These are phyloP conservation scores for Halteria grandinella DNA, from an alignment of 73 alveolate species.

Conservation along the genomic window DNA sequence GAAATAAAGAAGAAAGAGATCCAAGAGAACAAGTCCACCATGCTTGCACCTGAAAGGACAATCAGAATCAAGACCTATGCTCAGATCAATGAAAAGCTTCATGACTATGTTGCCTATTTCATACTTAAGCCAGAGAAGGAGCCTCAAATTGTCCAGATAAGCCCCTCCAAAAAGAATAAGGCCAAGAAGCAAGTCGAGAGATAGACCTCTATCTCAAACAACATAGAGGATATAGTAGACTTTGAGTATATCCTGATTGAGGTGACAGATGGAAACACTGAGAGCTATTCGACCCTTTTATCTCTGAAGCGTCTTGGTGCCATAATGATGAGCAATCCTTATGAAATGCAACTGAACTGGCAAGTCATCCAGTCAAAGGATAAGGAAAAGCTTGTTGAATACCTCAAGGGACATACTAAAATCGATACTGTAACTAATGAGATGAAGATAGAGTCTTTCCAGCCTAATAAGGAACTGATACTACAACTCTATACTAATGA, in stretches of 20 bases:
- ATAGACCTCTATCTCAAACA: slow-evolving; percentile 1
- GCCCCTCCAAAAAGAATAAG: slow-evolving; percentile 25
- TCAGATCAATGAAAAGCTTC: not conserved
- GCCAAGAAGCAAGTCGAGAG: slow-evolving; percentile 20
- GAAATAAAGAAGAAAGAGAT: slow-evolving; percentile 8
- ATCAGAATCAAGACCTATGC: slow-evolving; percentile 11
- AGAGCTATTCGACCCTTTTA: not conserved
- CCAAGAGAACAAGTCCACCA: not conserved
- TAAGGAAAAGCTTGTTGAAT: slow-evolving; percentile 26
- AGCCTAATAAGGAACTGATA: not conserved
- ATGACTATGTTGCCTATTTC: slow-evolving; percentile 25
- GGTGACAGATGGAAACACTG: not conserved
- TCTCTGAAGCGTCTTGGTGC: not conserved
- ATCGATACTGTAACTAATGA: not conserved
- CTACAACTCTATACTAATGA: not conserved
- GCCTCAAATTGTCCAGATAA: not conserved
- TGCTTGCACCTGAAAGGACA: not conserved
- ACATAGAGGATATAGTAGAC: slow-evolving; percentile 31
- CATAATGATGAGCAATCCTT: slow-evolving; percentile 2
- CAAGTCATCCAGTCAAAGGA: not conserved
- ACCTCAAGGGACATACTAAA: not conserved
- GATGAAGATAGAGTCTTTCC: not conserved
- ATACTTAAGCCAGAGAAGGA: not conserved
- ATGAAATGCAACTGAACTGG: slow-evolving; percentile 15
- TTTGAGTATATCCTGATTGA: slow-evolving; percentile 24